Evolutionary conservation across 2,329 filamentous ascomycete species (phyloP), one percentile per base, ranked within the genome.

Genomic region (Paecilomyces dactylethromorphus): DNA sequence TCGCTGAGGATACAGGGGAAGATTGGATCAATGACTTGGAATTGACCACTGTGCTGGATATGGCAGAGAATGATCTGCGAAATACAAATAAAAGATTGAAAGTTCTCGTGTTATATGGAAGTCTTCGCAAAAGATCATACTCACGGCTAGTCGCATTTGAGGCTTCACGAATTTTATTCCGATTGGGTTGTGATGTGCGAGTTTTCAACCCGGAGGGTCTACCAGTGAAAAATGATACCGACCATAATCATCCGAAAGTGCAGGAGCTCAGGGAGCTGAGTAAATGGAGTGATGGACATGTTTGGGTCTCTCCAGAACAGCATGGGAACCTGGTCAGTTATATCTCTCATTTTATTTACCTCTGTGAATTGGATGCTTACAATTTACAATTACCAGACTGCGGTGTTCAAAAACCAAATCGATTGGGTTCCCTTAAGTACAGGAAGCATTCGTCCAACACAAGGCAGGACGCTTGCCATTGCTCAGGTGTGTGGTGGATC

Each of bases 381-480:
- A 4, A 31, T n/a, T 1, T 59, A n/a, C 53, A 21, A 1, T 29
- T 35, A 32, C 8, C 51, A 83, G 78, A 87, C 85, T 0, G 84
- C 80, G 3, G 82, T 88, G 0, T 88, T 88, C 77, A 88, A 88
- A 63, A 86, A 87, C 63, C 85, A 88, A 63, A 88, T 88, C 54
- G 86, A 89, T 69, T 88, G 86, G 87, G 86, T 88, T 45, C 86
- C 86, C 0, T 74, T 89, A 0, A 80, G 76, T 1, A 82, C 82
- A 0, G 85, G 86, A 24, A 83, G 82, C 8, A 81, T 89, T 0
- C 82, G 86, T 0, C 86, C 85, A 0, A 88, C 86, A 0, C 86
- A 89, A 72, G 86, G 86, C 33, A 79, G 85, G 0, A 88, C 85
- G 0, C 75, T 89, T 0, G 81, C 82, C 1, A 78, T 88, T 22